Base-by-base conservation (phyloP, 2,329 filamentous ascomycete species). In the Coniosporium tulheliwenetii region DNA sequence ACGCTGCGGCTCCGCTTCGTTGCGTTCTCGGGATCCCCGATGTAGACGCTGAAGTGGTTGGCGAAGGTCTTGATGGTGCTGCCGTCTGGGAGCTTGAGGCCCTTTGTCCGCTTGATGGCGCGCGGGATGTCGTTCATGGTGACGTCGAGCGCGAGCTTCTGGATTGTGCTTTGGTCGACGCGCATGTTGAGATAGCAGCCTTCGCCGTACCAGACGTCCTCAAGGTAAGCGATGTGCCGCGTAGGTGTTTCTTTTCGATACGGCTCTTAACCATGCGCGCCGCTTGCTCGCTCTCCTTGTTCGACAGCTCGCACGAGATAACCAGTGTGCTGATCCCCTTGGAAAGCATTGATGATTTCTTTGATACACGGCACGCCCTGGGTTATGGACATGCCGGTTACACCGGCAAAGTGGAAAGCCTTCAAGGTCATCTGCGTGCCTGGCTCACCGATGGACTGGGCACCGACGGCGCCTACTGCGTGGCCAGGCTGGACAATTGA, bases 321-420 rank as follows among this genome's bases (percentile, higher is more conserved):
- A 98, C 81, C 0, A 91, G 91, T 0, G 91, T 98, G 59, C 83
- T 93, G 61, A 98, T 98, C 39, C 70, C 69, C 59, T 86, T 93
- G 8, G 86, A n/a, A 94, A 5, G 91, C 91, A 63, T 98, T 98
- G 77, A 98, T 98, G 50, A 98, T 98, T 70, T 98, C 91, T 65
- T 98, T 98, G 68, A 98, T 98, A 79, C 91, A 89, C 1, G 91
- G 91, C 5, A 98, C 91, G 83, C 91, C 91, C 56, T 95, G 85
- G 0, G 91, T 98, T 56, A 98, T 94, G 71, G 85, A 94, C 91
- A 98, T 96, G 59, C 89, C 89, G 36, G 91, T 91, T 47, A 98
- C 91, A 82, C 91, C 91, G 57, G 91, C 91, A 68, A 98, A 98
- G 81, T 96, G 91, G 77, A 96, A 96, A 57, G 91, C 96, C 66